Conservation (phyloP, 768 basidiomycete genomes). For the Leccinum boreale region DNA sequence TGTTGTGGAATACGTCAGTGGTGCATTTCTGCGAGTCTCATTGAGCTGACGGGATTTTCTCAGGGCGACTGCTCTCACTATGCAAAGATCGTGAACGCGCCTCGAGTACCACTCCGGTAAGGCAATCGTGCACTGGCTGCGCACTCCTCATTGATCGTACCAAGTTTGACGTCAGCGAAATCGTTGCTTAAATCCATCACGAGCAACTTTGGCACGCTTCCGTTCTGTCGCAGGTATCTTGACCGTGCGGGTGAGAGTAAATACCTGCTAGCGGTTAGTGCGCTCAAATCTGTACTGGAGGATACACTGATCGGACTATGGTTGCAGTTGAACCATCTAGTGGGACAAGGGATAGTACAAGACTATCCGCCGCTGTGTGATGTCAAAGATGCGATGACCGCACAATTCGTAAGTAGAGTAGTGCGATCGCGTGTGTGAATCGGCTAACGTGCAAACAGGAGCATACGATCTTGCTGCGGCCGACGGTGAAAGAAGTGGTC, state of each 20-base stretch:
- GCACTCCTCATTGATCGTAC: neutral
- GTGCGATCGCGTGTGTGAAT: neutral
- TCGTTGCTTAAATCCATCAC: conserved; percentile 84
- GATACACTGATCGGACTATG: neutral
- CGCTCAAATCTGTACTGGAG: neutral
- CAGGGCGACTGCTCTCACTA: conserved; percentile 96
- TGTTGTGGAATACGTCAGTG: conserved; percentile 73
- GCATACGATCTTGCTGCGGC: conserved; percentile 81
- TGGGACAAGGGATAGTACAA: conserved; percentile 82
- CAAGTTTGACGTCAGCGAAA: conserved; percentile 80
- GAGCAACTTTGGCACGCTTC: conserved; percentile 90
- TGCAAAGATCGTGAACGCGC: conserved; percentile 67
- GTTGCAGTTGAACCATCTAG: conserved; percentile 80
- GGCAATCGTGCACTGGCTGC: conserved; percentile 18
- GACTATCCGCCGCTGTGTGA: conserved; percentile 94
- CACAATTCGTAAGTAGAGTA: conserved; percentile 67
- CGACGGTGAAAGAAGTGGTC: conserved; percentile 81
- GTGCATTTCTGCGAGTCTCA: neutral
- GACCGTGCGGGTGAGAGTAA: conserved; percentile 91
- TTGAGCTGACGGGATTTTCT: conserved; percentile 1
- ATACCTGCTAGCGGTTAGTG: conserved; percentile 81
- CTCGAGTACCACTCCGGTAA: conserved; percentile 72
- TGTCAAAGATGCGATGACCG: conserved; percentile 83
- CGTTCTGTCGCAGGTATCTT: conserved; percentile 93
- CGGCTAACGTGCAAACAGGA: conserved; percentile 46